phyloP scores from a whole-genome alignment of 768 basidiomycete species.

The Boletus reticuloceps region DNA sequence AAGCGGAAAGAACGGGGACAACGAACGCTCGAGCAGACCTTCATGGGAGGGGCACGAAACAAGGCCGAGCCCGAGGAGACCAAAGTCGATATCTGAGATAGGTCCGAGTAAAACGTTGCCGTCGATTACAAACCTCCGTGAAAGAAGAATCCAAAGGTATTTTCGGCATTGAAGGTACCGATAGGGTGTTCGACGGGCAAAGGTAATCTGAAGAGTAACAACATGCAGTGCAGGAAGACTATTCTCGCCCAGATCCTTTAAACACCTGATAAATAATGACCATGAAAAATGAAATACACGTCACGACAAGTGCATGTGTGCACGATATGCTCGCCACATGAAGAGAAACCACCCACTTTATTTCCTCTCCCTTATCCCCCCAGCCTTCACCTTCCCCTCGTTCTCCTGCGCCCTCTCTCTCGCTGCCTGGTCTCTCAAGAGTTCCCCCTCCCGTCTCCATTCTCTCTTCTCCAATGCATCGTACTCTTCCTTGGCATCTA shows the following conservation, averaged over 20 bases:
- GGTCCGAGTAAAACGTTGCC: neutral
- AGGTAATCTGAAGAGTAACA: neutral
- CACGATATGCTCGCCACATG: neutral
- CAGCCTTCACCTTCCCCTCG: slow-evolving; percentile 1
- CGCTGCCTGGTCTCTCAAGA: slow-evolving; percentile 22
- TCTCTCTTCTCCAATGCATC: slow-evolving; percentile 77
- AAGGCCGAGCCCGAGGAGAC: slow-evolving; percentile 1
- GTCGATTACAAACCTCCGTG: neutral
- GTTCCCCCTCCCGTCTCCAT: slow-evolving; percentile 76
- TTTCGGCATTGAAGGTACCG: neutral
- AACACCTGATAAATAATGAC: neutral
- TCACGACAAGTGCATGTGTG: neutral
- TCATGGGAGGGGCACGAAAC: slow-evolving; percentile 5
- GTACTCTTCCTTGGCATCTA: slow-evolving; percentile 80
- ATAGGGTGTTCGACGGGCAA: neutral
- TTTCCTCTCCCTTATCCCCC: slow-evolving; percentile 29
- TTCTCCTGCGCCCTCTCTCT: slow-evolving; percentile 10
- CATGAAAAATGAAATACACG: neutral
- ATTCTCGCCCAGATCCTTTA: neutral
- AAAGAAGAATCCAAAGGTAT: neutral
- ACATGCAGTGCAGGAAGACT: neutral
- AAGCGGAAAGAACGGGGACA: slow-evolving; percentile 5
- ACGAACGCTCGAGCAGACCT: slow-evolving; percentile 2
- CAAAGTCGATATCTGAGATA: slow-evolving; percentile 8
- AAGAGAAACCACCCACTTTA: slow-evolving; percentile 13